Base-by-base conservation (phyloP, 345 rosid species). In the Eucalyptus brandiana region DNA sequence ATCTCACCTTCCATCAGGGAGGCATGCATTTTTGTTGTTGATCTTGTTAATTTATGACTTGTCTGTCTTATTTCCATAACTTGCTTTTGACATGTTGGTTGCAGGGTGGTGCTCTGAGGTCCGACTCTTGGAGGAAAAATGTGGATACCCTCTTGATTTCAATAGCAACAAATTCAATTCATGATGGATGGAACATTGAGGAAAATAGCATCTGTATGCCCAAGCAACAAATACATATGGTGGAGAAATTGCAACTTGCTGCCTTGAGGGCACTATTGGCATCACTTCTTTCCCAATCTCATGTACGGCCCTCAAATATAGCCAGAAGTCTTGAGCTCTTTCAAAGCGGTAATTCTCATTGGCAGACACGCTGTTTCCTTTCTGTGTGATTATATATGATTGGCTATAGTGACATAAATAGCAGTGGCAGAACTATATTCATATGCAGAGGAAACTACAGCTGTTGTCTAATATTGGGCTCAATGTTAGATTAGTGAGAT, bases 251-350 rank as follows among this genome's bases (percentile, higher is more conserved):
- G 89, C 98, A 95, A 93, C 93, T 96, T 88, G 94, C 97, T 86
- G 95, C 97, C 62, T 94, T 98, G 72, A 92, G 90, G 83, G 97
- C 98, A 53, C 95, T 98, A 88, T 91, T 93, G 92, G 95, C 96
- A 81, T 96, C 98, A 89, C 94, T 97, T 17, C 95, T 97, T 90
- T 95, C 99, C 81, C 97, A 95, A 60, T 90, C 95, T 90, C 91
- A 90, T 87, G 80, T 72, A 67, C 96, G 96, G 7, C 95, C 98
- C 48, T 91, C 93, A 62, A 92, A 92, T 93, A 92, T 98, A 86
- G 94, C 97, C 88, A 92, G 88, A 89, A 94, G 94, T 80, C 94
- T 96, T 89, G 95, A 96, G 93, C 97, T 97, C 92, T 98, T 96
- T 88, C 94, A 90, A 42, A 94, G 89, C 93, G 99, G 99, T 97